Evolutionary conservation across 169 alveolate species (phyloP).

Genomic region (Plasmodium inui): DNA sequence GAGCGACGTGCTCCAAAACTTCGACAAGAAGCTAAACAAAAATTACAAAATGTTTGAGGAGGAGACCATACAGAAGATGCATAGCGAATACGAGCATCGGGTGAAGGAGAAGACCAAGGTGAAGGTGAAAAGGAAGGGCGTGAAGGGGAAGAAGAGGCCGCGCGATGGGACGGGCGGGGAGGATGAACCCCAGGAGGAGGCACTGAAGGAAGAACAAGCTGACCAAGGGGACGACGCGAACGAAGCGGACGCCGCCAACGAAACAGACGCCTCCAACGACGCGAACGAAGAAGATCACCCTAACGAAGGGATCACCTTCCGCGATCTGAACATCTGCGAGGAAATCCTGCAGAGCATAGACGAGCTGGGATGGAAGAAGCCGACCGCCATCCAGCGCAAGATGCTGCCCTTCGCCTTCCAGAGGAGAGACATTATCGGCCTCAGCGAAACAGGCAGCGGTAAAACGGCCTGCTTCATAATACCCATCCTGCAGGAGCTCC

Average conservation of each 20-base stretch:
- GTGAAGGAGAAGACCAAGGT: constrained; percentile 17
- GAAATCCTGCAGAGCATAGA: constrained; percentile 95
- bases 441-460: constrained; percentile 98
- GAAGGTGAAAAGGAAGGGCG: background rate
- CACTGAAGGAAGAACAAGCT: background rate
- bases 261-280: background rate
- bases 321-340: constrained; percentile 94
- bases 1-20: constrained; percentile 19
- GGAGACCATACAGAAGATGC: constrained; percentile 29
- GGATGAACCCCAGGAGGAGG: background rate
- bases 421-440: constrained; percentile 97
- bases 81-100: constrained; percentile 65
- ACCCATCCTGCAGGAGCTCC: constrained; percentile 95
- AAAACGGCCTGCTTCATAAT: constrained; percentile 95
- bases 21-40: constrained; percentile 55
- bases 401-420: constrained; percentile 93
- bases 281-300: background rate
- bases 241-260: background rate
- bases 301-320: constrained; percentile 82
- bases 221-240: background rate
- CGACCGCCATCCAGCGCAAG: constrained; percentile 96
- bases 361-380: constrained; percentile 92
- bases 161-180: background rate
- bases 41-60: constrained; percentile 49
- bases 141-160: background rate